These are phyloP conservation scores for Musa troglodytarum DNA, from an alignment of 176 grass and related monocot genomes.

Conservation along the genomic window DNA sequence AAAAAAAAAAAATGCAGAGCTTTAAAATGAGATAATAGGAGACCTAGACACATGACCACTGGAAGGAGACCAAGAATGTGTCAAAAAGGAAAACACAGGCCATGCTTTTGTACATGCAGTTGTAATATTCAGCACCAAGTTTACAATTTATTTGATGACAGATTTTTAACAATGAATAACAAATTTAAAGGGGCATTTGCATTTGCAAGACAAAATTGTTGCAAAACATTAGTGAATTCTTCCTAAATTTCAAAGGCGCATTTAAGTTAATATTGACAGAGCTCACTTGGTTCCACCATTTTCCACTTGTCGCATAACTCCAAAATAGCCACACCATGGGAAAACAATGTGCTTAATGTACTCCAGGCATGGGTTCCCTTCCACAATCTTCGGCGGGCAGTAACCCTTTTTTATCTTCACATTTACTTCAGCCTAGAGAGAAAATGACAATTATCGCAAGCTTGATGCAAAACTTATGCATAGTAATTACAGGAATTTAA, in stretches of 20 bases:
- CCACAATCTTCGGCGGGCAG: not conserved
- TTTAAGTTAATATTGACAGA: not conserved
- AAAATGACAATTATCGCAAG: too few relatives aligned
- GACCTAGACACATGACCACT: too few relatives aligned
- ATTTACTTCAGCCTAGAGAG: not conserved
- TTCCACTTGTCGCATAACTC: not conserved
- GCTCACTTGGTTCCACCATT: slow-evolving; percentile 3
- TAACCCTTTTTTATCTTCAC: slow-evolving; percentile 2
- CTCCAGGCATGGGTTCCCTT: slow-evolving; percentile 1
- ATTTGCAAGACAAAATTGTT: not conserved
- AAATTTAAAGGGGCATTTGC: not conserved
- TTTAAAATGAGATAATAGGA: too few relatives aligned
- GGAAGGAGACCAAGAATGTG: too few relatives aligned
- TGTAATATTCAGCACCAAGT: too few relatives aligned
- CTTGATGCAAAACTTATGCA: too few relatives aligned
- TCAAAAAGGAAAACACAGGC: too few relatives aligned
- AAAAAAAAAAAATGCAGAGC: too few relatives aligned
- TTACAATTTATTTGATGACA: too few relatives aligned
- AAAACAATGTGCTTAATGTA: not conserved
- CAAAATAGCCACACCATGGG: not conserved
- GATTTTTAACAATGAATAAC: too few relatives aligned
- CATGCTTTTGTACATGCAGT: too few relatives aligned
- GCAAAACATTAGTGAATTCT: not conserved
- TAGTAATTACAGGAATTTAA: too few relatives aligned
- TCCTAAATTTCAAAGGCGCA: not conserved